Evolutionary conservation across 2,329 filamentous ascomycete species (phyloP).

Genomic region (Epicoccum nigrum): DNA sequence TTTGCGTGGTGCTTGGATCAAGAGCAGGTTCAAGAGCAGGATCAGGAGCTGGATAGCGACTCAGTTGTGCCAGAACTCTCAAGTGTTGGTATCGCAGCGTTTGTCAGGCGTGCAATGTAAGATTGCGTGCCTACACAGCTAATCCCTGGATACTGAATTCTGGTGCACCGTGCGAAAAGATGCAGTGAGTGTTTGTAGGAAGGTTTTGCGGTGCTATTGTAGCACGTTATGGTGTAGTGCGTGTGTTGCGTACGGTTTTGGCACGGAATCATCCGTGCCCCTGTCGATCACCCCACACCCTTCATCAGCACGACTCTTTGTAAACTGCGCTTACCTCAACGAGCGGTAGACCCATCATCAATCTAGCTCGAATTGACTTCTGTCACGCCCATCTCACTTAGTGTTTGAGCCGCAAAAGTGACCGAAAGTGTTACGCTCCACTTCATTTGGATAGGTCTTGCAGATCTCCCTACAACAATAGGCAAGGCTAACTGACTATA

Average conservation of each 20-base stretch:
- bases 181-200: neutral
- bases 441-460: neutral
- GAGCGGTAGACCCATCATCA: neutral
- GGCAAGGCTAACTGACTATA: neutral
- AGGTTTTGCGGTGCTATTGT: neutral
- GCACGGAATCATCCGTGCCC: slow-evolving; percentile 6
- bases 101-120: neutral
- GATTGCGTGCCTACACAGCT: neutral
- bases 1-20: too few species aligned
- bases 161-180: neutral
- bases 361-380: neutral
- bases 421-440: neutral
- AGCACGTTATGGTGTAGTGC: neutral
- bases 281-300: slow-evolving; percentile 13
- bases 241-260: neutral
- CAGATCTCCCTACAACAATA: slow-evolving; percentile 5
- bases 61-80: neutral
- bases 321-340: neutral
- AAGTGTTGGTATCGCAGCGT: neutral
- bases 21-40: neutral
- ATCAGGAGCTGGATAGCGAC: neutral
- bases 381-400: neutral
- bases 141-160: neutral
- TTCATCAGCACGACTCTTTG: neutral
- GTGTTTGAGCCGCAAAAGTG: neutral